Base-by-base conservation (phyloP, 2,329 filamentous ascomycete species). In the Thielaviopsis populi region DNA sequence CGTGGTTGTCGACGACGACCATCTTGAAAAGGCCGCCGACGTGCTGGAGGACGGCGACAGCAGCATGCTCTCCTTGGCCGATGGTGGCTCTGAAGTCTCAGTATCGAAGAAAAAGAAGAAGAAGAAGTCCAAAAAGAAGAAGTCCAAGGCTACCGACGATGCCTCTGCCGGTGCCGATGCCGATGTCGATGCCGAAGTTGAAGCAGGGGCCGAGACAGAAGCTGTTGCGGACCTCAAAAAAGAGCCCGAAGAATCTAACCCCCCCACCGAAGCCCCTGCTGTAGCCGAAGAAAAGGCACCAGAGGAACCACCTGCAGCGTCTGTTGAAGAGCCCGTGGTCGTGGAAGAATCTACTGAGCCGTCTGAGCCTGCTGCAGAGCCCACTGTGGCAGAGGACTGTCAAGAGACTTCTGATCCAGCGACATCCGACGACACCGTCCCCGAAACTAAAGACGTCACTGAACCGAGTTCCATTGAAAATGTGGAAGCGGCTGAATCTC, bases 311-410 rank as follows among this genome's bases (percentile, higher is more conserved):
- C n/a, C n/a, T n/a, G n/a, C n/a, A n/a, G n/a, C n/a, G n/a, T n/a
- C n/a, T n/a, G 17, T 43, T 63, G 17, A 59, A 61, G 64, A 66
- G 4, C 30, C 50, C 13, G 59, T 40, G 58, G 63, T 67, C 61
- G 65, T 68, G 65, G 62, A 67, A 30, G 66, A 69, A 62, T 65
- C 67, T 41, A 53, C 37, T 11, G 41, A 59, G 17, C 11, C 24
- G 43, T 24, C 50, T 27, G n/a, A 22, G 7, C 65, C 67, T 60
- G 59, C 48, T 27, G 30, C 41, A 24, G 33, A 46, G 11, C 19
- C 22, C 6, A 50, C 41, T 50, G 53, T 62, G 7, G 59, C 66
- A 43, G 56, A 50, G 24, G 15, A 10, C 67, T 54, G 17, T 15
- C 37, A 30, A 27, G 59, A 41, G 43, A 7, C 40, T 30, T 11